Base-by-base conservation (phyloP, 208 protist genomes). In the Angomonas desouzai region DNA sequence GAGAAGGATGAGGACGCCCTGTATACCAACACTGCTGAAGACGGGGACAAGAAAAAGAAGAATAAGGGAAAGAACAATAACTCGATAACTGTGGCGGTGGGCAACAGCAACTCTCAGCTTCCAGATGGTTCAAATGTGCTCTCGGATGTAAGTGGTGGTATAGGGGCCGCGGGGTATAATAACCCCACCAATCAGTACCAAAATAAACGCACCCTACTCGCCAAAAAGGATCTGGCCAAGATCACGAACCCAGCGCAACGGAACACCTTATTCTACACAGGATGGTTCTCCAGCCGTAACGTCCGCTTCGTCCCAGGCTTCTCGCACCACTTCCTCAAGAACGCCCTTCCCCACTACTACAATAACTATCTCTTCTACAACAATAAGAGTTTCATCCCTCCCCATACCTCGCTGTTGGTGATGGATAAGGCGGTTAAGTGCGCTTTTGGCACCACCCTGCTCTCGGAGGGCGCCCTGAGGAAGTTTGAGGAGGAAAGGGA, bases 221-320 rank as follows among this genome's bases (percentile, higher is more conserved):
- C 45, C 45, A 51, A 51, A 16, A 51, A 51, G 20, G 20, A 23
- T 13, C 53, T 55, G 20, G 64, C 64, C 16, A 38, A 49, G n/a
- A 30, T 68, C 0, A 33, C 36, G 28, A 48, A 20, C 22, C 55
- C 64, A 4, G 40, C 45, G 3, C 51, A 68, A 43, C 64, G 64
- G 40, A 45, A 38, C 32, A 38, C 55, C 34, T 47, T 56, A 34
- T 68, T 62, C 64, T 68, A 68, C 55, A 56, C 40, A n/a, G 36
- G 48, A 30, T 68, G 64, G 64, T 61, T 33, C 55, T 49, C 60
- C 43, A 43, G 60, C 6, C 55, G 28, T 23, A 18, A 60, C 20
- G 11, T 47, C 33, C 30, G 34, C 3, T 47, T 28, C 55, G 32
- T 60, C 18, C 55, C 55, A 6, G 55, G 55, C 29, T 27, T 22